Conservation (phyloP, 768 basidiomycete genomes). For the Amanita pseudoporphyria region DNA sequence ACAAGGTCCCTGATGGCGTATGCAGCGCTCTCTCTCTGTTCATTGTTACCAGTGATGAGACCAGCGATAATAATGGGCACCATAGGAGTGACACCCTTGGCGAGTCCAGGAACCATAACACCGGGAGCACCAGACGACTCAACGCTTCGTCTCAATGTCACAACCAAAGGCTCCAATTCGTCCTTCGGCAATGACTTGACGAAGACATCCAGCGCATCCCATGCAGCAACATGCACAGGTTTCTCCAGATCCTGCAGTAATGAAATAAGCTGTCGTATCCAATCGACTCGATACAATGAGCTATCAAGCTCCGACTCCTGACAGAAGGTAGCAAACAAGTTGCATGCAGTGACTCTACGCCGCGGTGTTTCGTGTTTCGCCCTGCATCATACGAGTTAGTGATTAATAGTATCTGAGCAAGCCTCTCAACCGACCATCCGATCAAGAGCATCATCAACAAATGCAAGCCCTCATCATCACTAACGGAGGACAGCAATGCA, state of each 20-base stretch:
- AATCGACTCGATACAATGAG: slow-evolving; percentile 83
- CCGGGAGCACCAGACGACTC: slow-evolving; percentile 80
- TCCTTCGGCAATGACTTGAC: slow-evolving; percentile 90
- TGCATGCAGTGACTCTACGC: slow-evolving; percentile 72
- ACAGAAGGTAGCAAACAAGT: slow-evolving; percentile 75
- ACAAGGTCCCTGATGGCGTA: slow-evolving; percentile 96
- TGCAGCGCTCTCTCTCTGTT: slow-evolving; percentile 91
- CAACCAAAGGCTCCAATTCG: slow-evolving; percentile 84
- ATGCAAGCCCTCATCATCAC: slow-evolving; percentile 82
- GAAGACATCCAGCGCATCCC: slow-evolving; percentile 75
- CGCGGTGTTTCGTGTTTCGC: slow-evolving; percentile 63
- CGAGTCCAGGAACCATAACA: slow-evolving; percentile 75
- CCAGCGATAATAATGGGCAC: slow-evolving; percentile 89
- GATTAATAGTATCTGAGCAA: background rate
- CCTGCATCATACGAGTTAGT: slow-evolving; percentile 33
- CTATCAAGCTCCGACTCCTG: slow-evolving; percentile 74
- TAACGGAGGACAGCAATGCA: slow-evolving; percentile 69
- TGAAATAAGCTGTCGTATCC: slow-evolving; percentile 84
- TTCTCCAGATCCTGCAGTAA: slow-evolving; percentile 72
- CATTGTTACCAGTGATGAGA: slow-evolving; percentile 89
- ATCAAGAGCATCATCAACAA: slow-evolving; percentile 82
- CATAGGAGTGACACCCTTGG: slow-evolving; percentile 74
- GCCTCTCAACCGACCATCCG: slow-evolving; percentile 55
- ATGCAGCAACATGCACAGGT: slow-evolving; percentile 72
- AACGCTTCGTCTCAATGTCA: slow-evolving; percentile 80